Percentiles rank a stretch among this genome's conserved stretches.
Evolutionary conservation across 2,329 filamentous ascomycete genomes (phyloP).

Genomic region (Trichophyton simii): DNA sequence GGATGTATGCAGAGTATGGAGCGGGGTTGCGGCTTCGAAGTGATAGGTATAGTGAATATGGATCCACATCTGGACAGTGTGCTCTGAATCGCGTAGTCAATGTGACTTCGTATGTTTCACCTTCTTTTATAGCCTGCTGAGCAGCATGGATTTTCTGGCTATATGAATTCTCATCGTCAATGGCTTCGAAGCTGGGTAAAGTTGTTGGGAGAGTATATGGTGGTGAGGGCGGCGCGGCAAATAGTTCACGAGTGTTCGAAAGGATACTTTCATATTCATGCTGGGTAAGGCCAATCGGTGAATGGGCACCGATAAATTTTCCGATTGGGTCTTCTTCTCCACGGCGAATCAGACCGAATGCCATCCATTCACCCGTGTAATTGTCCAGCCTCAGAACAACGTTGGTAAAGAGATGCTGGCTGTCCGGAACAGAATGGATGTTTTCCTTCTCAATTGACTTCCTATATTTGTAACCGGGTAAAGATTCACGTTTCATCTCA

Average conservation of each 20-base stretch:
- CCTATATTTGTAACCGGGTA: conserved; percentile 10
- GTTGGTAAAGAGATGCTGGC: conserved; percentile 11
- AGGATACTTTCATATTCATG: conserved; percentile 7
- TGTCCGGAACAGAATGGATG: conserved; percentile 2
- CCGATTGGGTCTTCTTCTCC: conserved; percentile 24
- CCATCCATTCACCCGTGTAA: conserved; percentile 12
- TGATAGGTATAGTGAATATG: conserved; percentile 48
- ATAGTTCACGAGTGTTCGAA: conserved; percentile 1
- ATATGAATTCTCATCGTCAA: conserved; percentile 39
- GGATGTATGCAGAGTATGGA: conserved; percentile 72
- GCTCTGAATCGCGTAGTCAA: conserved; percentile 64
- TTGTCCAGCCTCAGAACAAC: conserved; percentile 11
- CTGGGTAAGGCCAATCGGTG: conserved; percentile 8
- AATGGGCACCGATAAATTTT: conserved; percentile 36
- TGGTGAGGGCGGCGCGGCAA: conserved; percentile 4
- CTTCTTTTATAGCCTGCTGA: conserved; percentile 58
- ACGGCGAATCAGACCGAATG: conserved; percentile 11
- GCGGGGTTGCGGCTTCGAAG: conserved; percentile 63
- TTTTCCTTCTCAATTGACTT: background rate
- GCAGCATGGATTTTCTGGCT: conserved; percentile 55
- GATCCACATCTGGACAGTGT: conserved; percentile 23
- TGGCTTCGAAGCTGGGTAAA: conserved; percentile 10
- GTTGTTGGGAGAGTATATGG: conserved; percentile 2
- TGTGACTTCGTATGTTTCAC: conserved; percentile 77
- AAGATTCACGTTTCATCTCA: conserved; percentile 11